phyloP scores from a whole-genome alignment of 108 stramenopile species.

The Nitzschia inconspicua region DNA sequence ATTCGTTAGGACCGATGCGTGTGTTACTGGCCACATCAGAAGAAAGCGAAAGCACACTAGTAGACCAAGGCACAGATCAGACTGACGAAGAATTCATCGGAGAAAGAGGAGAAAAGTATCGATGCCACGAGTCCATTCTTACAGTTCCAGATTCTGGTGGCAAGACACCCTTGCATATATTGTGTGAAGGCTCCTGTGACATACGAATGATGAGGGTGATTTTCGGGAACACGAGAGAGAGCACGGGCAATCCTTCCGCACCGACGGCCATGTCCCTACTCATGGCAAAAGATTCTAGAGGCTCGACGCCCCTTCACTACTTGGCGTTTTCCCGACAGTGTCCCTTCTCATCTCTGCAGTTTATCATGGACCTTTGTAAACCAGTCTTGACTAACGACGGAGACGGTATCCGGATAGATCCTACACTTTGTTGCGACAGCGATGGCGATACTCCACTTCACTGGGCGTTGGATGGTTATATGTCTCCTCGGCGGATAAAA shows the following conservation, averaged over 20 bases:
- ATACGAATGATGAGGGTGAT: conserved; percentile 13
- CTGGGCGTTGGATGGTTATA: conserved; percentile 27
- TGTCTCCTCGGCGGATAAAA: conserved; percentile 18
- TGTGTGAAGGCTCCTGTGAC: conserved; percentile 27
- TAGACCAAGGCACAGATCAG: too few relatives aligned
- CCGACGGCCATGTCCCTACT: conserved; percentile 23
- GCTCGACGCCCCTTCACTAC: conserved; percentile 30
- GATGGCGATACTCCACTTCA: conserved; percentile 36
- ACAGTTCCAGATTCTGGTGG: conserved; percentile 12
- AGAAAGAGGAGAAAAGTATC: background rate
- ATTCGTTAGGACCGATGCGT: conserved; percentile 7
- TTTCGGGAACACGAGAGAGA: conserved; percentile 12
- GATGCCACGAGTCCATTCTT: conserved; percentile 19
- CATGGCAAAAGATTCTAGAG: conserved; percentile 16
- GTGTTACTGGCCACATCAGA: too few relatives aligned
- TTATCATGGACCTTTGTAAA: conserved; percentile 30
- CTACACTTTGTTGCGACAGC: conserved; percentile 10
- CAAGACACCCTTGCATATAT: conserved; percentile 27
- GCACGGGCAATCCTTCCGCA: conserved; percentile 5
- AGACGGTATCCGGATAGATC: conserved; percentile 2
- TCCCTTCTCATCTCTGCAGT: conserved; percentile 17
- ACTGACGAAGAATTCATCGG: background rate
- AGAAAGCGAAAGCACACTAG: too few relatives aligned
- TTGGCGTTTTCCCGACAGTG: conserved; percentile 31
- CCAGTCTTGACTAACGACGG: background rate